Percentiles rank a stretch among this genome's conserved stretches.
phyloP scores from a whole-genome alignment of 1,284 basidiomycete species.

The Phylloboletellus chloephorus region DNA sequence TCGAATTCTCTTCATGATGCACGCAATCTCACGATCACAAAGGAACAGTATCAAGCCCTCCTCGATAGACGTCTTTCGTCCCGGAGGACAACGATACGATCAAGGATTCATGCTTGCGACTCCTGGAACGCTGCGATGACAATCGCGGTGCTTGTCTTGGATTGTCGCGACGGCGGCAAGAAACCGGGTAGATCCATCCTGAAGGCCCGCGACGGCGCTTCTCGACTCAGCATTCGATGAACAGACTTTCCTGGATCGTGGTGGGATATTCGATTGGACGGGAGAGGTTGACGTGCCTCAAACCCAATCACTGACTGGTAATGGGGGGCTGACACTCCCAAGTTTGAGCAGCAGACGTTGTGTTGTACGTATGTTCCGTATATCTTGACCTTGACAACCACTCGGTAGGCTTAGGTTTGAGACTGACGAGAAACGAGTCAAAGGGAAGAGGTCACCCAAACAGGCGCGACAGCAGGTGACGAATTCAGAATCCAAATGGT shows the following conservation, averaged over 20 bases:
- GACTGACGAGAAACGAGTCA: too few species aligned
- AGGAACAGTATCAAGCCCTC: slow-evolving; percentile 12
- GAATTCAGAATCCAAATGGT: slow-evolving; percentile 11
- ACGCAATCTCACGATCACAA: slow-evolving; percentile 10
- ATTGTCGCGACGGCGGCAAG: slow-evolving; percentile 12
- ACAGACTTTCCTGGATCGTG: slow-evolving; percentile 7
- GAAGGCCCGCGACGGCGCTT: slow-evolving; percentile 11
- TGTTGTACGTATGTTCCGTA: not conserved
- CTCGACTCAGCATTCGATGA: slow-evolving; percentile 18
- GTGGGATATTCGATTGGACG: slow-evolving; percentile 9
- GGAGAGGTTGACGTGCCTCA: not conserved
- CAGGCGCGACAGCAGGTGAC: slow-evolving; percentile 21
- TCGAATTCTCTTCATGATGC: slow-evolving; percentile 16
- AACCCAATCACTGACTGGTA: slow-evolving; percentile 8
- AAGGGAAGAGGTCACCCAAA: not conserved
- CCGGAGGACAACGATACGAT: slow-evolving; percentile 19
- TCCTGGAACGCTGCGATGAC: not conserved
- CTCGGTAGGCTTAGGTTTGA: too few species aligned
- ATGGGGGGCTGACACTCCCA: not conserved
- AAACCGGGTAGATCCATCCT: slow-evolving; percentile 16
- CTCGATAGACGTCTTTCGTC: slow-evolving; percentile 11
- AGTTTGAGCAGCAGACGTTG: not conserved
- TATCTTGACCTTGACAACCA: not conserved
- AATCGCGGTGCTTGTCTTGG: slow-evolving; percentile 2
- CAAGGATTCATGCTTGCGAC: slow-evolving; percentile 17